phyloP scores from a whole-genome alignment of 805 yeast genomes.

The Suhomyces sp. region DNA sequence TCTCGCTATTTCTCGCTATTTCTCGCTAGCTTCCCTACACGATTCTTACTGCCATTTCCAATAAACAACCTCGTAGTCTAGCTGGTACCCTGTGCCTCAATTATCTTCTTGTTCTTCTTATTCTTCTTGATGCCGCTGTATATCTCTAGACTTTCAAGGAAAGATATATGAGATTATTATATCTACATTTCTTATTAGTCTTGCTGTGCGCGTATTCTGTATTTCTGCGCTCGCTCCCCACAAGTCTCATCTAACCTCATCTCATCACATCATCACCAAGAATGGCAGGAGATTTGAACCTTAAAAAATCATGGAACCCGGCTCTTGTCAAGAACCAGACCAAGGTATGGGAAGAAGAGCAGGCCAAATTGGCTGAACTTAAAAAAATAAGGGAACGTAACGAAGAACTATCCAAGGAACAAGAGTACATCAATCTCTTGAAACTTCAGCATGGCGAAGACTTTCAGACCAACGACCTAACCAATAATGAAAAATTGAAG shows the following conservation, averaged over 20 bases:
- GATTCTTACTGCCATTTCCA: neutral
- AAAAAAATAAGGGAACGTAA: conserved; percentile 60
- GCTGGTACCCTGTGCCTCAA: neutral
- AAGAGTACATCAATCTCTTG: conserved; percentile 55
- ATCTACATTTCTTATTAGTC: neutral
- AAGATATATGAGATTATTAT: neutral
- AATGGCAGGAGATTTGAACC: conserved; percentile 79
- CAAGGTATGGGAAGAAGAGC: conserved; percentile 81
- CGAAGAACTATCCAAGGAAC: conserved; percentile 60
- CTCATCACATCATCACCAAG: conserved; percentile 9
- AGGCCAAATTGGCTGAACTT: conserved; percentile 69
- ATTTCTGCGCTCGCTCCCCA: neutral
- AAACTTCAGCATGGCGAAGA: conserved; percentile 44
- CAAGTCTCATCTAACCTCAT: neutral
- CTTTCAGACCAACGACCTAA: conserved; percentile 21
- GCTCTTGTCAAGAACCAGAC: conserved; percentile 79
- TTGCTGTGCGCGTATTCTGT: neutral
- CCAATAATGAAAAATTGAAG: conserved; percentile 27
- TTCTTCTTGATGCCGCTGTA: neutral
- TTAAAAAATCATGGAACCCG: conserved; percentile 97
- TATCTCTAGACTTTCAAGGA: neutral
- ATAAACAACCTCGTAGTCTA: neutral
- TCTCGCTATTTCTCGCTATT: neutral
- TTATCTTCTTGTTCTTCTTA: too few relatives aligned
- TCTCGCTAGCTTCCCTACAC: neutral